Evolutionary conservation across 352 stramenopile genomes (phyloP).

Genomic region (Pythium guiyangense): DNA sequence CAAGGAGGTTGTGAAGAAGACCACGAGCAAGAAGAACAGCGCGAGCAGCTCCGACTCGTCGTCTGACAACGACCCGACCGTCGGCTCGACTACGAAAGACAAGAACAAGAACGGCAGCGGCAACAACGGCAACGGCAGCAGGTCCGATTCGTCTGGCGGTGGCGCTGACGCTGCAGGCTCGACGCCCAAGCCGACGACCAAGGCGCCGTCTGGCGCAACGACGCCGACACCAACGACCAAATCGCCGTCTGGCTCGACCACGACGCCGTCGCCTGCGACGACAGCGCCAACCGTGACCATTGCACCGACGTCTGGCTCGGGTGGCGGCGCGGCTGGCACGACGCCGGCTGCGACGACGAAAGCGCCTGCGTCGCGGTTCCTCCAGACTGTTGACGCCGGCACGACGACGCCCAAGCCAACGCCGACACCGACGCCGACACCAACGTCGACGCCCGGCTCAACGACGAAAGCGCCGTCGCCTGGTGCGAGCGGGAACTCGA

Average conservation of each 20-base stretch:
- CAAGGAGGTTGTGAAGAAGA: conserved; percentile 32
- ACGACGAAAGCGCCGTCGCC: not conserved
- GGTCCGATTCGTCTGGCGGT: conserved; percentile 1
- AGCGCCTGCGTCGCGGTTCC: conserved; percentile 5
- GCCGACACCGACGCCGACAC: not conserved
- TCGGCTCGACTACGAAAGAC: conserved; percentile 6
- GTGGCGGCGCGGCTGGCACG: not conserved
- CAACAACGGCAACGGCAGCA: conserved; percentile 3
- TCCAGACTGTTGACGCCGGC: conserved; percentile 3
- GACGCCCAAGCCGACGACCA: conserved; percentile 9
- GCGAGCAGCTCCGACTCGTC: conserved; percentile 23
- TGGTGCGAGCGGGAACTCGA: not conserved
- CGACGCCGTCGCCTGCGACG: conserved; percentile 2
- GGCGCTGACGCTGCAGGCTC: not conserved
- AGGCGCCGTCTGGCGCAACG: not conserved
- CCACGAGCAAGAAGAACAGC: conserved; percentile 11
- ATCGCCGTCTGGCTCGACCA: not conserved
- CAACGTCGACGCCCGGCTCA: conserved; percentile 1
- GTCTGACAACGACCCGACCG: conserved; percentile 10
- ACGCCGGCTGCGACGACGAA: conserved; percentile 3
- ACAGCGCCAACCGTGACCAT: not conserved
- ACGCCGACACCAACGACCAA: conserved; percentile 5
- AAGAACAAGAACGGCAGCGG: conserved; percentile 11
- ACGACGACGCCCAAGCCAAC: conserved; percentile 2
- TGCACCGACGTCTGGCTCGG: conserved; percentile 3